A percentile compares a stretch with the other conserved stretches of the same genome.
These are phyloP conservation scores for Metschnikowia vanudenii DNA, from an alignment of 805 yeast genomes.

Conservation along the genomic window DNA sequence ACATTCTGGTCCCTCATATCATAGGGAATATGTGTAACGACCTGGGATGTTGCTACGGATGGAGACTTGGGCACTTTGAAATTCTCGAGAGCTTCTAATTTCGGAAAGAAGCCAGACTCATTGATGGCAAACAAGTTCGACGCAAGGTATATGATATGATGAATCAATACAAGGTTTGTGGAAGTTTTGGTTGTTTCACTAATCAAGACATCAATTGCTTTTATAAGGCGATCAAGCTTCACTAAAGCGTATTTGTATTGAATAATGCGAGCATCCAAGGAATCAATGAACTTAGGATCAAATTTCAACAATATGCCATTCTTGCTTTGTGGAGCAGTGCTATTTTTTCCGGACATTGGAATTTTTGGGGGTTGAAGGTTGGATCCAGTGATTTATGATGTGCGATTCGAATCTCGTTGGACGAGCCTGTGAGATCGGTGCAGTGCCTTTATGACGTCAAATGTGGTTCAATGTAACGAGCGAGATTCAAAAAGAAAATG, in stretches of 20 bases:
- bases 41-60: slow-evolving; percentile 28
- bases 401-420: background rate
- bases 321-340: background rate
- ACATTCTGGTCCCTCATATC: slow-evolving; percentile 36
- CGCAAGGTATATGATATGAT: slow-evolving; percentile 33
- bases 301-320: slow-evolving; percentile 1
- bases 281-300: slow-evolving; percentile 25
- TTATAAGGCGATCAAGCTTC: slow-evolving; percentile 41
- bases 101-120: slow-evolving; percentile 30
- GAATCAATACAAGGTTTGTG: slow-evolving; percentile 28
- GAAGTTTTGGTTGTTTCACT: background rate
- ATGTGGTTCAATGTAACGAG: background rate
- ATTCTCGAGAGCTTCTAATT: slow-evolving; percentile 28
- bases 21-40: slow-evolving; percentile 43
- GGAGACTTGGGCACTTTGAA: slow-evolving; percentile 28
- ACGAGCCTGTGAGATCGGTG: background rate
- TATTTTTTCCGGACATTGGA: background rate
- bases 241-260: slow-evolving; percentile 56
- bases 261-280: slow-evolving; percentile 54
- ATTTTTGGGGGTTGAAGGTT: background rate
- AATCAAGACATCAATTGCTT: slow-evolving; percentile 11
- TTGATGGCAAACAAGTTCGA: slow-evolving; percentile 38
- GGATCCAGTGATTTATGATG: background rate
- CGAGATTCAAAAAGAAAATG: background rate
- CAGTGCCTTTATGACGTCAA: background rate